Evolutionary conservation across 441 rosid genomes (phyloP), one percentile per base, ranked within the genome.

Genomic region (Jatropha multifida): DNA sequence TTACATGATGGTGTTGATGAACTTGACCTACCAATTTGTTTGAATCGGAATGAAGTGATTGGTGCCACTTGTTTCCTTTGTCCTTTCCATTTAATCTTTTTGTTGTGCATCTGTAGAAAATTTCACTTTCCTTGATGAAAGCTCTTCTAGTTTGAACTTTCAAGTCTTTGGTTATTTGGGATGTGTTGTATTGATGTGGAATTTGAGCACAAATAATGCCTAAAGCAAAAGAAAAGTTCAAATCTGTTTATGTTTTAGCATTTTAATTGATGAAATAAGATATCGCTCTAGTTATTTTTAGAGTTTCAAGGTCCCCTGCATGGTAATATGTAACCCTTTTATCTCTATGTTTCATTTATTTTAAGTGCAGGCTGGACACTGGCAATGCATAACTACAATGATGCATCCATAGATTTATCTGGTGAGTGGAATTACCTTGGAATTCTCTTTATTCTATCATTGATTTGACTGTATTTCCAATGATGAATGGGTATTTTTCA

Each of bases 301-400:
- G 44, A 41, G 63, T 52, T 72, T 6, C 56, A 65, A 63, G 68
- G 38, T 40, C 18, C 63, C 37, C 7, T 71, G 49, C 27, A 42
- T 79, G 68, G 69, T 64, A 40, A 55, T 61, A 32, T 68, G 41
- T 52, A 46, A 62, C 44, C 52, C 55, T 62, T 38, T 60, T 73
- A 52, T 65, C 44, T 78, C 65, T 65, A 27, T 80, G 49, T 41
- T 68, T 66, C 69, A 64, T 74, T 75, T 51, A 72, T 52, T 71
- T 81, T 49, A 77, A 78, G 77, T 79, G 82, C 85, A 90, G 95
- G 95, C 51, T 86, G 93, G 91, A 85, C 82, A 52, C 71, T 82
- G 78, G 85, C 78, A 68, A 75, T 85, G 77, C 81, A 72, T 64
- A 72, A 62, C 64, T 87, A 77, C 81, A 78, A 84, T 80, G 90